phyloP scores from a whole-genome alignment of 2,329 filamentous ascomycete species.

The Calonectria pseudoreteaudii region DNA sequence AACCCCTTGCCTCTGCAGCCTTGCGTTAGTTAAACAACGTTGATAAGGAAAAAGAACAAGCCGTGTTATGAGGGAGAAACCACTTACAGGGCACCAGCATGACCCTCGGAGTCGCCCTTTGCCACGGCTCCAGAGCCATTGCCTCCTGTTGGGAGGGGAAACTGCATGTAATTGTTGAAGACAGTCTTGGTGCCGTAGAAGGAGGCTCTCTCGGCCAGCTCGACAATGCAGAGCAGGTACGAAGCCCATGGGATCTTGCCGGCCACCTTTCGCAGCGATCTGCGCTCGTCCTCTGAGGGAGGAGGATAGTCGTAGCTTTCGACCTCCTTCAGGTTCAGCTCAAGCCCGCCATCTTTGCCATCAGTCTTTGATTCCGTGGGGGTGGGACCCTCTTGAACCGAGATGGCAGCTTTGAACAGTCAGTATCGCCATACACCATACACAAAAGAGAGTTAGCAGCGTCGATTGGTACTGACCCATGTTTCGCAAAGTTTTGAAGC shows the following conservation, averaged over 20 bases:
- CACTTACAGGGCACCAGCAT: conserved; percentile 57
- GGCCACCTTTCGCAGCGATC: conserved; percentile 37
- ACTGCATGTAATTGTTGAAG: conserved; percentile 72
- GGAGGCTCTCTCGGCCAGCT: conserved; percentile 71
- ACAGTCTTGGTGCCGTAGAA: conserved; percentile 68
- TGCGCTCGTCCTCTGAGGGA: background rate
- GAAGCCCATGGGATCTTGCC: conserved; percentile 62
- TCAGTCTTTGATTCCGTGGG: background rate
- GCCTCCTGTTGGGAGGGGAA: conserved; percentile 64
- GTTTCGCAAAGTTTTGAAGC: background rate
- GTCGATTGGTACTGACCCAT: background rate
- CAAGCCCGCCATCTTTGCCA: background rate
- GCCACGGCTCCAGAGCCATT: conserved; percentile 60
- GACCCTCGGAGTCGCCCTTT: conserved; percentile 56
- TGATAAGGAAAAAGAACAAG: background rate
- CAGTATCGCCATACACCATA: background rate
- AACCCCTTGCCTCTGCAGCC: conserved; percentile 1
- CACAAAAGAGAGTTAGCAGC: background rate
- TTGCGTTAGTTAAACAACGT: background rate
- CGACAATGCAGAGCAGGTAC: conserved; percentile 69
- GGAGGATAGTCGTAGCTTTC: conserved; percentile 1
- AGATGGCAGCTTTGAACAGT: background rate
- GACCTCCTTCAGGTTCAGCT: conserved; percentile 1
- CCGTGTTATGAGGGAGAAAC: background rate
- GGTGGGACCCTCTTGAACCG: background rate